Evolutionary conservation across 768 basidiomycete genomes (phyloP), one percentile per base, ranked within the genome.

Genomic region (Boletellus emodensis): DNA sequence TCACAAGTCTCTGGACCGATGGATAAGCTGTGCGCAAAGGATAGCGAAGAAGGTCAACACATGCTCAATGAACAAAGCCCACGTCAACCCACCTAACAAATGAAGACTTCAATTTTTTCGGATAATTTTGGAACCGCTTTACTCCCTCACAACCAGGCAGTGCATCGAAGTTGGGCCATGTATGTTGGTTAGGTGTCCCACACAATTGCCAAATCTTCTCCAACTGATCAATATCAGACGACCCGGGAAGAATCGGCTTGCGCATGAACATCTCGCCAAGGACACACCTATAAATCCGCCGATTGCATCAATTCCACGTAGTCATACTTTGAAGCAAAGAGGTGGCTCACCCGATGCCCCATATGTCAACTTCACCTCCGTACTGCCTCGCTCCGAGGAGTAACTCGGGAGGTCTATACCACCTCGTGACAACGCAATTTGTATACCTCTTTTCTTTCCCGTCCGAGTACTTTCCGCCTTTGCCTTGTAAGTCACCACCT

Each of bases 221-320:
- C 10, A 96, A 70, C 63, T 98, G 96, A 66, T 94, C 90, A n/a
- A 93, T 71, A 58, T 99, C 96, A 10, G 88, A 85, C 17, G 79
- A 80, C 14, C 95, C 95, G 6, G 84, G 84, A 47, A 98, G 76
- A 49, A 99, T 93, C 0, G 95, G 94, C 48, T 80, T 76, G 39
- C 87, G 81, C 49, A 79, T 77, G 67, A 91, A 95, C 92, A 98
- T 97, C 70, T 99, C 96, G 28, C 88, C 95, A n/a, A 98, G 74
- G 26, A 97, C 90, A 67, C 95, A 96, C 7, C 92, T 94, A 54
- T 6, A 37, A 10, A 39, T 11, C 22, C 13, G 26, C 17, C 46
- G 18, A 58, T 55, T 28, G 24, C 39, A 32, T 10, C 39, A 28
- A 22, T 32, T 33, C 44, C 9, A 13, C 10, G 9, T n/a, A 35